These are phyloP conservation scores for Pichia sp. DNA, from an alignment of 1,139 yeast genomes.

Conservation along the genomic window DNA sequence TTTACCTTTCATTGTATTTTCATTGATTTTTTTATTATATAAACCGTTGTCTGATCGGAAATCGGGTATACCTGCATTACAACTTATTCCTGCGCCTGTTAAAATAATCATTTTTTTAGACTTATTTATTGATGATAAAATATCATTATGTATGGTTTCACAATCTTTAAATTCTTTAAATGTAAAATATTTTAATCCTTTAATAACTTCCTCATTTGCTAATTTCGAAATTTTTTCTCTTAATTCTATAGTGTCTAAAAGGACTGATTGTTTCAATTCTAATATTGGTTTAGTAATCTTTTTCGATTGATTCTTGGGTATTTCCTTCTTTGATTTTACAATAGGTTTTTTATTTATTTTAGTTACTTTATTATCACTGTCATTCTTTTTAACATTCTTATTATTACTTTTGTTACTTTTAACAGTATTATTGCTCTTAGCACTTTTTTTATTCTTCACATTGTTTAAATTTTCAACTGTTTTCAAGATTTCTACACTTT, in stretches of 20 bases:
- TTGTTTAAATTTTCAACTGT: neutral
- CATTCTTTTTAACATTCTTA: neutral
- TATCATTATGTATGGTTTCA: neutral
- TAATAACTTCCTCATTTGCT: conserved; percentile 1
- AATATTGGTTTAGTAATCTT: neutral
- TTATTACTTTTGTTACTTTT: neutral
- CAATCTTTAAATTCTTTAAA: conserved; percentile 5
- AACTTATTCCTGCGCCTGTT: conserved; percentile 94
- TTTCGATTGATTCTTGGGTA: neutral
- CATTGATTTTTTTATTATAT: conserved; percentile 57
- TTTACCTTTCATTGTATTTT: conserved; percentile 63
- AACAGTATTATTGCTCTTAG: neutral
- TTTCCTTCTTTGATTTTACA: neutral
- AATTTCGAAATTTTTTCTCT: conserved; percentile 7
- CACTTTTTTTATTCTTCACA: neutral
- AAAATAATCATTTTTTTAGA: conserved; percentile 49
- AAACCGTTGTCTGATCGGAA: conserved; percentile 81
- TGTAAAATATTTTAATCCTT: conserved; percentile 8
- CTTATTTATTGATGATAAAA: conserved; percentile 18
- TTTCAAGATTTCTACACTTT: neutral
- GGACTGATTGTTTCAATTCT: neutral
- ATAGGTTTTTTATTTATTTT: neutral
- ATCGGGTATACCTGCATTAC: conserved; percentile 96
- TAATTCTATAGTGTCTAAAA: conserved; percentile 2
- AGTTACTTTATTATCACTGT: neutral